Evolutionary conservation across 805 yeast genomes (phyloP), one percentile per base, ranked within the genome.

Genomic region (Candida gorgasii): DNA sequence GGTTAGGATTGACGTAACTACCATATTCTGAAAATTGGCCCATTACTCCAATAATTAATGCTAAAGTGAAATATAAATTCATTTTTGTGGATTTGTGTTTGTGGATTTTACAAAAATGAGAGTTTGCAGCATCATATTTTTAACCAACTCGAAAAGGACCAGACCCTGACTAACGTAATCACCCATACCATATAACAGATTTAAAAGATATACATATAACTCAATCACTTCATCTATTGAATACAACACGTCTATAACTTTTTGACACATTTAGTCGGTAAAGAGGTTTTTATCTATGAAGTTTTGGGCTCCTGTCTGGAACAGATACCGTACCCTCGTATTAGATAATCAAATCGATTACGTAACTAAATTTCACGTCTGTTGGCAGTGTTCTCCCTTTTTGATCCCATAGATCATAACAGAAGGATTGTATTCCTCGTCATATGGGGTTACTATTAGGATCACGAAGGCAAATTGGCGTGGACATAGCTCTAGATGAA

Each of bases 1-100:
- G 76, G 45, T 72, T 67, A 5, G 79, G 75, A 50, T 75, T 75
- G 35, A 67, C 61, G 54, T 75, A 73, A 19, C 70, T 61, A 9
- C 59, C 62, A 35, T 38, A 53, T 41, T 56, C 62, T 11, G 44
- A 8, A 14, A 26, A 29, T 18, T 30, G 37, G 14, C 34, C 32
- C 13, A 18, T 18, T 3, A 28, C 30, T 7, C 22, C 40, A 15
- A 12, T 8, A n/a, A 22, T 13, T 7, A 38, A n/a, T 28, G 19
- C 11, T 26, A 38, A 14, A 5, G 29, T 28, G 4, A 30, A 29
- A 16, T 14, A 14, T 13, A 13, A 11, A 18, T 18, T 31, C 35
- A 31, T 31, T 31, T 18, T 8, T 26, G 30, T 28, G 7, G 20
- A 15, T 26, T 28, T 28, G 17, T 32, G 30, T 28, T 29, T 37